A percentile compares a stretch with the other conserved stretches of the same genome.
Conservation (phyloP, 768 basidiomycete genomes). For the Collybia mongolica region DNA sequence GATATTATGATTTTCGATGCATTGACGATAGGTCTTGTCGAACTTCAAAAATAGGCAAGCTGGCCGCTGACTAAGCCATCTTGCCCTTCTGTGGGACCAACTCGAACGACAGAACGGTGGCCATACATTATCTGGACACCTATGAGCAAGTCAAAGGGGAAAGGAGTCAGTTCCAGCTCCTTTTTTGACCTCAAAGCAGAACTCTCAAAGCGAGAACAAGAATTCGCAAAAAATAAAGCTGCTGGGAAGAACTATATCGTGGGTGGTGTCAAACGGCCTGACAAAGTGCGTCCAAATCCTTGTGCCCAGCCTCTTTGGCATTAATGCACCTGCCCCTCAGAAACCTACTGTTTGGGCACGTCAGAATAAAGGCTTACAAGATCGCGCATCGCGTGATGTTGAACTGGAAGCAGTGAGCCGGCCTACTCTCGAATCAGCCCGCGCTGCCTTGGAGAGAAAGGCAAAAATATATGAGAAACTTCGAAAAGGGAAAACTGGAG, state of each 20-base stretch:
- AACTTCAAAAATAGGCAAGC: too few relatives aligned
- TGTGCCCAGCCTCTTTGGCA: background rate
- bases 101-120: too few relatives aligned
- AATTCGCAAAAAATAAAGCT: conserved; percentile 57
- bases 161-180: conserved; percentile 69
- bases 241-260: conserved; percentile 54
- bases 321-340: conserved; percentile 30
- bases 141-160: conserved; percentile 60
- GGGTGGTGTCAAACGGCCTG: conserved; percentile 63
- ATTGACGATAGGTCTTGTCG: too few relatives aligned
- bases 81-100: too few relatives aligned
- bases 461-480: conserved; percentile 80
- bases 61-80: too few relatives aligned
- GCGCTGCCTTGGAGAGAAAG: conserved; percentile 72
- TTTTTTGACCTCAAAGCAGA: conserved; percentile 85
- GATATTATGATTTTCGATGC: too few relatives aligned
- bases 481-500: conserved; percentile 73
- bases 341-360: conserved; percentile 78
- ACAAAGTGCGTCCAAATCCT: conserved; percentile 51
- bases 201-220: conserved; percentile 59
- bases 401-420: conserved; percentile 69
- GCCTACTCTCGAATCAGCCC: conserved; percentile 71
- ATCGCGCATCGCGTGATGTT: conserved; percentile 63
- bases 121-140: conserved; percentile 2
- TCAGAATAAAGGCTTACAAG: conserved; percentile 71